Conservation (phyloP, 306 rosid genomes). For the Vicia sativa region DNA sequence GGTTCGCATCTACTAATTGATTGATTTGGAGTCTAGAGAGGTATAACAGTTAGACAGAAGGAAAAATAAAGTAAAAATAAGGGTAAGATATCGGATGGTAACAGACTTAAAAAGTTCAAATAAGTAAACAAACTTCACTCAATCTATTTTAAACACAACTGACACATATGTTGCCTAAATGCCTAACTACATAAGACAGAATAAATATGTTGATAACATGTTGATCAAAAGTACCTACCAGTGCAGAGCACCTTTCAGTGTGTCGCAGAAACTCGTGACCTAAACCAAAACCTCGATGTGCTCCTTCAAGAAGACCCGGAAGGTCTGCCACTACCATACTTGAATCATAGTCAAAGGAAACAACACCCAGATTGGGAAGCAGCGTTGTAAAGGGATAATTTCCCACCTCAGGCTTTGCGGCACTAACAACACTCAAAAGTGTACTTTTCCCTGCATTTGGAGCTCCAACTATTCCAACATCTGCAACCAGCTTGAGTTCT, state of each 20-base stretch:
- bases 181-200: constrained; percentile 31
- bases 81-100: background rate
- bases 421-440: constrained; percentile 88
- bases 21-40: constrained; percentile 16
- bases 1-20: constrained; percentile 21
- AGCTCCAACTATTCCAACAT: constrained; percentile 94
- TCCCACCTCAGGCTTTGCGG: constrained; percentile 89
- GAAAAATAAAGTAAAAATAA: background rate
- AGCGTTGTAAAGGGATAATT: constrained; percentile 95
- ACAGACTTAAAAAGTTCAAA: constrained; percentile 2
- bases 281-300: constrained; percentile 93
- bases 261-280: constrained; percentile 95
- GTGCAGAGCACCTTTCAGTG: constrained; percentile 92
- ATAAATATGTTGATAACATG: constrained; percentile 6
- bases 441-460: constrained; percentile 99
- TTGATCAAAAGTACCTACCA: constrained; percentile 57
- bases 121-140: constrained; percentile 16
- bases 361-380: constrained; percentile 94
- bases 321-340: constrained; percentile 96
- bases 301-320: constrained; percentile 98
- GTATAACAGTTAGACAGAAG: background rate
- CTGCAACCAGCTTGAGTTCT: constrained; percentile 96
- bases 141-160: constrained; percentile 1
- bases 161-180: background rate
- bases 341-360: constrained; percentile 89